These are phyloP conservation scores for Leccinum subgranulosum DNA, from an alignment of 768 basidiomycete species.

Conservation along the genomic window DNA sequence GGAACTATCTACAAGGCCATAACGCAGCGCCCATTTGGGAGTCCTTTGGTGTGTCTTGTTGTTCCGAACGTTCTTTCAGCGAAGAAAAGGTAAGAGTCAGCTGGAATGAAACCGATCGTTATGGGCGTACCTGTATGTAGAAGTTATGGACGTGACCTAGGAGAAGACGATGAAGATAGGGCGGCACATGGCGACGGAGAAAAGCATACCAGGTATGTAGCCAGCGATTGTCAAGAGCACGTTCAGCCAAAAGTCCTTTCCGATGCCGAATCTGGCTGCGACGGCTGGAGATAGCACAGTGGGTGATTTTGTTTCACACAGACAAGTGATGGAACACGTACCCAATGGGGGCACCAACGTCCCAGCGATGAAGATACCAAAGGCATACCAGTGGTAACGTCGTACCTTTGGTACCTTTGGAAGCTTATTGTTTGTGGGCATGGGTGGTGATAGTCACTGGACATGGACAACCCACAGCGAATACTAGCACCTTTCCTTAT, in stretches of 20 bases:
- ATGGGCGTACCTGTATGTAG: constrained; percentile 69
- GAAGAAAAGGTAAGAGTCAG: constrained; percentile 7
- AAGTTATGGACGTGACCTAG: constrained; percentile 89
- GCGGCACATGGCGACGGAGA: neutral
- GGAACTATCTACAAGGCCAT: constrained; percentile 82
- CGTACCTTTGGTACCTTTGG: constrained; percentile 56
- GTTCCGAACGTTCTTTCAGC: constrained; percentile 81
- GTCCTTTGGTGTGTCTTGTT: constrained; percentile 91
- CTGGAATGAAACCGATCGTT: neutral
- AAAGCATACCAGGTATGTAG: constrained; percentile 73
- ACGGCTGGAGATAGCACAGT: constrained; percentile 58
- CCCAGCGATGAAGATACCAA: constrained; percentile 83
- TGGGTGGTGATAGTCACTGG: constrained; percentile 10
- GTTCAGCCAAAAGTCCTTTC: constrained; percentile 89
- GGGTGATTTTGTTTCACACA: neutral
- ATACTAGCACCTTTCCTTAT: constrained; percentile 3
- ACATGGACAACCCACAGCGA: constrained; percentile 6
- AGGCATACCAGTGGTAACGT: constrained; percentile 76
- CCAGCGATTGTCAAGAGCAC: constrained; percentile 84
- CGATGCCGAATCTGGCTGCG: constrained; percentile 89
- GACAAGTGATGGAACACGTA: constrained; percentile 31
- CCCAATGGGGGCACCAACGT: constrained; percentile 90
- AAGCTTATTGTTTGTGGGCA: constrained; percentile 43
- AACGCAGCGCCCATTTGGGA: constrained; percentile 93
- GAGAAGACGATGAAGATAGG: constrained; percentile 7